Base-by-base conservation (phyloP, 2,329 filamentous ascomycete genomes). In the Hypoxylon sp. region DNA sequence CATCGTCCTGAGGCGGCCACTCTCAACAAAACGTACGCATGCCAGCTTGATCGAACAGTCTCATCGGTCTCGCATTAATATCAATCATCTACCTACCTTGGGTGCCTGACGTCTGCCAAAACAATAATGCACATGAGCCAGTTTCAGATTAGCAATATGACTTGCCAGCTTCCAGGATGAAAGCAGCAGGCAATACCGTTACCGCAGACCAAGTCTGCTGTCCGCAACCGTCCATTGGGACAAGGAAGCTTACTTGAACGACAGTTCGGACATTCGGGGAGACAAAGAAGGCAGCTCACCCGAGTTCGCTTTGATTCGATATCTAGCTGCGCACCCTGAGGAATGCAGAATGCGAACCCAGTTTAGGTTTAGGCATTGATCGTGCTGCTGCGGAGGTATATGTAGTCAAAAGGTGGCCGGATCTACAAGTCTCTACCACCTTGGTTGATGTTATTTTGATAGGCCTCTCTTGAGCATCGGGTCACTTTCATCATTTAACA, bases 311-410 rank as follows among this genome's bases (percentile, higher is more conserved):
- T 33, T 7, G 20, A 45, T 17, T 13, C 10, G n/a, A 47, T n/a
- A 13, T 17, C 13, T 7, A 26, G 8, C 23, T 26, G 20, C 17
- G 9, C 15, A n/a, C 3, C 4, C 15, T 40, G 15, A 31, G 52
- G 59, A 59, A 60, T 62, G 52, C 15, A 49, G 59, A 59, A 60
- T 62, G 52, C 15, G n/a, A 11, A 18, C 35, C 7, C 33, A 11
- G 37, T n/a, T 21, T 33, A 18, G 10, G 35, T 24, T 20, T 38
- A 20, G 47, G 35, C 49, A 48, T 54, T n/a, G n/a, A 38, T 15
- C 29, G 11, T 15, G n/a, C n/a, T n/a, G n/a, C n/a, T n/a, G n/a
- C n/a, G n/a, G n/a, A n/a, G n/a, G n/a, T n/a, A n/a, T n/a, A 21
- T 21, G 21, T 7, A 37, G 33, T 52, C 45, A 62, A 59, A 52